Percentiles rank a stretch among this genome's conserved stretches.
These are phyloP conservation scores for Psilocybe sp. DNA, from an alignment of 768 basidiomycete genomes.

Conservation along the genomic window DNA sequence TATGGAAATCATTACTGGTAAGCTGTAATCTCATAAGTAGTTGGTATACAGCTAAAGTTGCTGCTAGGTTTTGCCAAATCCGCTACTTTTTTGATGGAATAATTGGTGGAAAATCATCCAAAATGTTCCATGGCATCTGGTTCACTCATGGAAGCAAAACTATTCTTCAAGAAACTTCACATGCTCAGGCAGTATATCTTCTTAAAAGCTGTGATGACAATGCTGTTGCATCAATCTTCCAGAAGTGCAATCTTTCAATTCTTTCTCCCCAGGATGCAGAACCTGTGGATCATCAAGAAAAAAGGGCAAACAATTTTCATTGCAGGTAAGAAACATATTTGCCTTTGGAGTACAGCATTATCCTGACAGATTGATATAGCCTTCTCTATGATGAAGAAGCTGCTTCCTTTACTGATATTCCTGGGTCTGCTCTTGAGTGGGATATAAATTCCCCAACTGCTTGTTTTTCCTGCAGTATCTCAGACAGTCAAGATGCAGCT, in stretches of 20 bases:
- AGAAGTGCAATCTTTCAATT: slow-evolving; percentile 51
- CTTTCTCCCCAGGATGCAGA: slow-evolving; percentile 43
- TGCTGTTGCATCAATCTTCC: slow-evolving; percentile 51
- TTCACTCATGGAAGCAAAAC: slow-evolving; percentile 65
- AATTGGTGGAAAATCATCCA: slow-evolving; percentile 34
- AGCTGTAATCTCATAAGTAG: slow-evolving; percentile 11
- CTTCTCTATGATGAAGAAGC: slow-evolving; percentile 48
- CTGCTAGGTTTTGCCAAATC: slow-evolving; percentile 71
- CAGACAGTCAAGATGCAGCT: slow-evolving; percentile 21
- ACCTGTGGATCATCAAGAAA: slow-evolving; percentile 37
- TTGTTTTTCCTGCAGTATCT: slow-evolving; percentile 51
- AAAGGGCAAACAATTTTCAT: slow-evolving; percentile 49
- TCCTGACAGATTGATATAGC: slow-evolving; percentile 26
- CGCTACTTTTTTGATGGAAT: slow-evolving; percentile 54
- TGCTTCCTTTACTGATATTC: slow-evolving; percentile 44
- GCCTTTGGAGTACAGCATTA: not conserved
- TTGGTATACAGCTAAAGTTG: not conserved
- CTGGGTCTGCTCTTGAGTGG: slow-evolving; percentile 23
- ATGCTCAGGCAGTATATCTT: slow-evolving; percentile 57
- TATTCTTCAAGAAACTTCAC: slow-evolving; percentile 61
- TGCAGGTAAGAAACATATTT: slow-evolving; percentile 41
- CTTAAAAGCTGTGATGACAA: slow-evolving; percentile 57
- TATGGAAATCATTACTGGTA: slow-evolving; percentile 64
- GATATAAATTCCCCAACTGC: slow-evolving; percentile 14
- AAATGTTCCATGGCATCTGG: slow-evolving; percentile 74